Evolutionary conservation across 1,284 basidiomycete genomes (phyloP), one percentile per base, ranked within the genome.

Genomic region (Papiliotrema laurentii): DNA sequence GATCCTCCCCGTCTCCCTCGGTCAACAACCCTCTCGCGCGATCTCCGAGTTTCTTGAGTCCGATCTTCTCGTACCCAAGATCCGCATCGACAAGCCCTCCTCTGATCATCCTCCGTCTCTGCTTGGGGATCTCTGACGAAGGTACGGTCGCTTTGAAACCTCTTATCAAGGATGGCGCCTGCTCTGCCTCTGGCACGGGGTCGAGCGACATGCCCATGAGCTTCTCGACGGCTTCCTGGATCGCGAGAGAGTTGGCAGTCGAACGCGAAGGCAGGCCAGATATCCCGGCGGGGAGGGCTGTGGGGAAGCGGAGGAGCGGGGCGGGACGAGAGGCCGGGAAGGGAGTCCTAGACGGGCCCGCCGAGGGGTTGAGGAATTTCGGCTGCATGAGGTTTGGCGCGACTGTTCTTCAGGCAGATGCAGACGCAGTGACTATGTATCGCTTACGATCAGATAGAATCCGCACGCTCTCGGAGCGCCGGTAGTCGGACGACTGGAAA

Each of bases 91-190:
- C 68, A 10, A 75, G 34, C 11, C 69, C 68, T 27, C 75, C 76
- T 7, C 91, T 78, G 66, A 86, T 81, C 68, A 87, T 83, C 47
- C 89, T 73, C 50, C 91, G 75, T 52, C 89, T 78, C 18, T 81
- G 78, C 51, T 86, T 84, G 46, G 86, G 80, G 60, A 83, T 79
- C 63, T 90, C 85, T 26, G 89, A 82, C 63, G 85, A 88, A 9
- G 91, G 91, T 43, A 93, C 86, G 2, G 91, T 94, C 26, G 91
- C 91, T 59, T 87, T 85, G 72, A 94, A 96, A 0, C 91, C 91
- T 37, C 85, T 81, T 35, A 92, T 76, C 25, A 96, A 77, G 63
- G 85, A 85, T 46, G 89, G 83, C 62, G 82, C 79, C 26, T 56
- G 57, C 10, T 55, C 54, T 5, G 11, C 25, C 18, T 42, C 40